Evolutionary conservation across 768 basidiomycete species (phyloP), one percentile per base, ranked within the genome.

Genomic region (Mycena olivaceomarginata): DNA sequence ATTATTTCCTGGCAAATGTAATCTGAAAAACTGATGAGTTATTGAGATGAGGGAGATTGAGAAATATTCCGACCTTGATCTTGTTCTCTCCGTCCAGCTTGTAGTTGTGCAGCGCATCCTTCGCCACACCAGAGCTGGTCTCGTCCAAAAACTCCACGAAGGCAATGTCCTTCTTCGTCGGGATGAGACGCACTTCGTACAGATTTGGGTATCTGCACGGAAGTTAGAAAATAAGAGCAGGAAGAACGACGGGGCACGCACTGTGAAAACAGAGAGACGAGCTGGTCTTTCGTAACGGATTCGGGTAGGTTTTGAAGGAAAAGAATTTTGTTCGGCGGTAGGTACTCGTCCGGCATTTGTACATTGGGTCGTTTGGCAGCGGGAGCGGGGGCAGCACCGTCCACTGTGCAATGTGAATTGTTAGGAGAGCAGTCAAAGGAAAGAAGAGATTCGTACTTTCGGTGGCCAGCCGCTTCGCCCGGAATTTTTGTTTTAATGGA

Each of bases 291-390:
- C 70, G 95, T 97, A 79, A 97, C 97, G 56, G 86, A 94, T 83
- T 98, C 97, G 22, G 98, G 97, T 31, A 99, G 89, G 84, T 99
- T 99, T 86, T 99, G 98, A 79, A 99, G 85, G 92, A 99, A 99
- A 67, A 99, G 91, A 86, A 99, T 98, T 85, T 98, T 97, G 94
- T 99, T 99, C 51, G 98, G 98, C 2, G 98, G 98, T 9, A 99
- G 92, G 85, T 99, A 99, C 85, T 99, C 98, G 94, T 99, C 98
- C 53, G 98, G 98, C 97, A 99, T 98, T 84, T 98, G 96, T 76
- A 98, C 95, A 79, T 93, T 93, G 31, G 95, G 95, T 57, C 95
- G 92, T 85, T 93, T 96, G 22, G 95, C 86, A 41, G 91, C 92
- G 12, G 95, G 92, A 7, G 89, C 86, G 9, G 94, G 89, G 5